Base-by-base conservation (phyloP, 176 grass and related monocot species). In the Thinopyrum elongatum region DNA sequence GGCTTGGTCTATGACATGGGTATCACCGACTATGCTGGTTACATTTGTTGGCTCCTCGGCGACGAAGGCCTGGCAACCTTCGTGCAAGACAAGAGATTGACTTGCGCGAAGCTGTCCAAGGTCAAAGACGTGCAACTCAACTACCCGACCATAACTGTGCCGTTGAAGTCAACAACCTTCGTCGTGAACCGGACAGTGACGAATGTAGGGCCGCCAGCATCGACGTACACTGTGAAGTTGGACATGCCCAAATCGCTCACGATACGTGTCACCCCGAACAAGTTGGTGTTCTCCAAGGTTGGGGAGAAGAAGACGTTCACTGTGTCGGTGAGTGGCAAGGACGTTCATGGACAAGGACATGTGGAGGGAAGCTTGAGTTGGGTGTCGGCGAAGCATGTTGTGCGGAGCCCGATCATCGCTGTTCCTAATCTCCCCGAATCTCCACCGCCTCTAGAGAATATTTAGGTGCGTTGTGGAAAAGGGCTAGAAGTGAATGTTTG, bases 321-420 rank as follows among this genome's bases (percentile, higher is more conserved):
- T 0, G 22, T 73, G 22, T 44, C 70, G 11, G 70, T 73, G n/a
- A 73, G 70, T 23, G n/a, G 38, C 23, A 26, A 23, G 7, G 55
- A 8, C 7, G 12, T 27, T 73, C n/a, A 26, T 23, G 41, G 38
- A 44, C 6, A 23, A 4, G n/a, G 41, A 3, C 38, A 26, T 2
- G n/a, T 73, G 41, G 70, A 73, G n/a, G 70, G 70, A 16, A 44
- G 70, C 70, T 73, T 73, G 38, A 44, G 70, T 3, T 73, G 70
- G 70, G 70, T 73, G 38, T 73, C 70, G 12, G 19, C n/a, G 12
- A 73, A 42, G 70, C 36, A 73, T 73, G 70, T 73, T 0, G 70
- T 73, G 38, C 22, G 70, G 38, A 73, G 70, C 25, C 38, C n/a
- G 1, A 44, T 73, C n/a, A 0, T n/a, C 12, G 70, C 70, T 8